Conservation (phyloP, 1,284 basidiomycete genomes). For the Boletellus dicymbophilus region DNA sequence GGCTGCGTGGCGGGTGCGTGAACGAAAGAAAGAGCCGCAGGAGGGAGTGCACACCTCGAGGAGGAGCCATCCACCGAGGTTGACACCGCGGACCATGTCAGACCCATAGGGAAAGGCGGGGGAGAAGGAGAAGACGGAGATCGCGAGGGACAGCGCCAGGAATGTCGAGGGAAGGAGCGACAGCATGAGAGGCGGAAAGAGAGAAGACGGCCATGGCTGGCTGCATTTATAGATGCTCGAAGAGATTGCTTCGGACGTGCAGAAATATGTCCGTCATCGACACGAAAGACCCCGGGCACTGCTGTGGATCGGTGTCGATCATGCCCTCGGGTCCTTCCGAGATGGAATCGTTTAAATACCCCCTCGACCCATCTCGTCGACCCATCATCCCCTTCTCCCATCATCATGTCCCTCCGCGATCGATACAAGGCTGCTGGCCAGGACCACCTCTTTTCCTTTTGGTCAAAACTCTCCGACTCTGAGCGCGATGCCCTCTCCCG, state of each 20-base stretch:
- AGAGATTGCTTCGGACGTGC: too few relatives aligned
- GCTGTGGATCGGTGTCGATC: too few relatives aligned
- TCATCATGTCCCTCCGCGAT: too few relatives aligned
- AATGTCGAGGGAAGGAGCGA: conserved; percentile 16
- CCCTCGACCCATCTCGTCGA: too few relatives aligned
- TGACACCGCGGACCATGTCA: conserved; percentile 54
- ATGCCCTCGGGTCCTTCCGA: too few relatives aligned
- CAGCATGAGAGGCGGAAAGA: conserved; percentile 7
- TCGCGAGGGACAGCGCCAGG: conserved; percentile 15
- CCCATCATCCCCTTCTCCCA: too few relatives aligned
- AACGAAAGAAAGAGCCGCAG: neutral
- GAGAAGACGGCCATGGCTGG: too few relatives aligned
- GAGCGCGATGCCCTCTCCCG: conserved; percentile 67
- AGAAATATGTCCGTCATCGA: too few relatives aligned
- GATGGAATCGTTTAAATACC: too few relatives aligned
- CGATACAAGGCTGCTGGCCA: conserved; percentile 84
- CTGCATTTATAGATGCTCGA: too few relatives aligned
- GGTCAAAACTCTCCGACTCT: conserved; percentile 65
- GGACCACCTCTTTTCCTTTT: conserved; percentile 89
- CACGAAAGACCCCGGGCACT: too few relatives aligned
- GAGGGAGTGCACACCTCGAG: conserved; percentile 52
- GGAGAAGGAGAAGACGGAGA: conserved; percentile 29
- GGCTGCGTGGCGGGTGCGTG: conserved; percentile 45
- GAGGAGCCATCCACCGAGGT: conserved; percentile 76
- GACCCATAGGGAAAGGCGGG: conserved; percentile 51